These are phyloP conservation scores for Zizania palustris DNA, from an alignment of 202 grass and related monocot genomes.

Conservation along the genomic window DNA sequence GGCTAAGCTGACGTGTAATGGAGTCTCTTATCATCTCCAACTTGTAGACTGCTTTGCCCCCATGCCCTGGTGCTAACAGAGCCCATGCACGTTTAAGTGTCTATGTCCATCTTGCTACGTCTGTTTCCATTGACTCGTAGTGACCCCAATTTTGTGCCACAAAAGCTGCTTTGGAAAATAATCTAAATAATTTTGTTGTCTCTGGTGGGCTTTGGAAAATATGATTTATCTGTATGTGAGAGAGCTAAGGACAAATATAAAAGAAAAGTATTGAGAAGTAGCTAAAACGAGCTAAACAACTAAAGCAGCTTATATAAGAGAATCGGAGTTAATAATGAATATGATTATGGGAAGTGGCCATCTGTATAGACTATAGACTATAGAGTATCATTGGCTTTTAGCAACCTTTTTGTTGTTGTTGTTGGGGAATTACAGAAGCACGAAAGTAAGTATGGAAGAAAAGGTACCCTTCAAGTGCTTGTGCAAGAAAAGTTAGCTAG, in stretches of 20 bases:
- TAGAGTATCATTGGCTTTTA: conserved; percentile 26
- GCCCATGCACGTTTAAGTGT: neutral
- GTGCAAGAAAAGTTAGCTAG: conserved; percentile 22
- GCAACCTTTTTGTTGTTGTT: conserved; percentile 7
- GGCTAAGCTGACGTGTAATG: conserved; percentile 23
- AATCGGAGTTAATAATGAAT: no score
- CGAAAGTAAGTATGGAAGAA: conserved; percentile 4
- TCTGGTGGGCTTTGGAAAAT: no score
- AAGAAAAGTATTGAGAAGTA: no score
- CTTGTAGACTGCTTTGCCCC: neutral
- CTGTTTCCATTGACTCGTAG: neutral
- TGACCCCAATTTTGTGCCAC: conserved; percentile 16
- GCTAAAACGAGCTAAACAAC: no score
- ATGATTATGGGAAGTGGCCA: conserved; percentile 16
- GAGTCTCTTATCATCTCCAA: neutral
- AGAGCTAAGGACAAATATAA: no score
- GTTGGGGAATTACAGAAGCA: conserved; percentile 10
- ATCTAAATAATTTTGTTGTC: no score
- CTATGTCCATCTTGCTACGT: neutral
- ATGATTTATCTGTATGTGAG: no score
- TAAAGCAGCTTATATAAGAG: no score
- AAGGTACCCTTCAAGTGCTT: conserved; percentile 43
- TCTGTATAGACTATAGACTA: no score
- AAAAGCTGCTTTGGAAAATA: neutral
- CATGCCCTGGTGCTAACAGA: neutral